Evolutionary conservation across 2,329 filamentous ascomycete species (phyloP), one percentile per base, ranked within the genome.

Genomic region (Escovopsis sp.): DNA sequence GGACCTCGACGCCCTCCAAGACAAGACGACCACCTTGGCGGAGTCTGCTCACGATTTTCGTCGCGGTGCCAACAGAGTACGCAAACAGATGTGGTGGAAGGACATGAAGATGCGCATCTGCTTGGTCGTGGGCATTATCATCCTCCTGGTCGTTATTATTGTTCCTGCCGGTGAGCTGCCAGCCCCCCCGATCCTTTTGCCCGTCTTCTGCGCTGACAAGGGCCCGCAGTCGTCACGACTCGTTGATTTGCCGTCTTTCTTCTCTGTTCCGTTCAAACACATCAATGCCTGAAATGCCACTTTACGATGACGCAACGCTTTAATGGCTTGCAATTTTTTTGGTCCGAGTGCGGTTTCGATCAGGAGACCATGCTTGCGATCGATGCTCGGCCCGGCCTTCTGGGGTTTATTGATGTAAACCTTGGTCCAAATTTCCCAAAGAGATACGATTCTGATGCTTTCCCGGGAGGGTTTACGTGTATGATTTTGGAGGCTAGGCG

Each of bases 71-170:
- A 98, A 96, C 72, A 74, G 86, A 55, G 89, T 98, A 53, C 80
- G 91, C 64, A 89, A 88, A 72, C 81, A 94, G 66, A 96, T 96
- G 89, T 96, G 89, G 89, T 96, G 88, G 89, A 96, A 96, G 76
- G 89, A 96, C 60, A 94, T 95, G 86, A 96, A 96, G 79, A 98
- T 98, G 91, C 81, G 91, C 64, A 91, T 95, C 72, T 96, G 89
- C 68, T 71, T 98, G 54, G 83, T 94, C 59, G 72, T 80, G 45
- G 91, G 88, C 57, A 83, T 98, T 64, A 82, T 96, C 62, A 75
- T 96, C 53, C 72, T 98, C 54, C 75, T 98, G 52, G 69, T 94
- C 53, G 76, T 98, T 62, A 96, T 98, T 62, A 91, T 98, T 58
- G 79, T 96, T 53, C 91, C 91, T 51, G 73, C 82, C 52, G 86